Evolutionary conservation across 108 stramenopile species (phyloP).

Genomic region (Nitzschia inconspicua): DNA sequence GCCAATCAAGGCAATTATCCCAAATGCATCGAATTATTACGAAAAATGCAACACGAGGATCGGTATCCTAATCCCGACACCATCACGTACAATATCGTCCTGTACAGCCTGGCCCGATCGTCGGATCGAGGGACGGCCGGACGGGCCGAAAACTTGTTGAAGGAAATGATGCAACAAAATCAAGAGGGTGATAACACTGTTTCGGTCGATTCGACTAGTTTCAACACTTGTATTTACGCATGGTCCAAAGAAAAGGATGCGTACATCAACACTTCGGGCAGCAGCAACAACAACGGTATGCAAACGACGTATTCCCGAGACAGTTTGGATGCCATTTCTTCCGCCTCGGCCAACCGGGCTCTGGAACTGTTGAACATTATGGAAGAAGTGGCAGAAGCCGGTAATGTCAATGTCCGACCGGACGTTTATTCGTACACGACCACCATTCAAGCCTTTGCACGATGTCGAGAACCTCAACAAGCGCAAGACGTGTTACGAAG

Average conservation of each 20-base stretch:
- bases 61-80: conserved; percentile 36
- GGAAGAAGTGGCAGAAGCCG: conserved; percentile 38
- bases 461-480: conserved; percentile 2
- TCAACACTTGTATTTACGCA: conserved; percentile 68
- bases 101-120: conserved; percentile 39
- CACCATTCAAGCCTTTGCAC: conserved; percentile 33
- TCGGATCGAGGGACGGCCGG: conserved; percentile 15
- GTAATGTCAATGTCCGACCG: conserved; percentile 51
- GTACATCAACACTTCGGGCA: not conserved
- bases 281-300: not conserved
- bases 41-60: conserved; percentile 24
- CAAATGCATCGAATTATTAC: conserved; percentile 24
- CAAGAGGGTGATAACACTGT: not conserved
- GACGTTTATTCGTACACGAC: conserved; percentile 55
- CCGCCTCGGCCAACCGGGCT: conserved; percentile 20
- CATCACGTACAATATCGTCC: conserved; percentile 67
- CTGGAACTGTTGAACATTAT: conserved; percentile 42
- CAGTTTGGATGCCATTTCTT: not conserved
- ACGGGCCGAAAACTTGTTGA: conserved; percentile 31
- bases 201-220: conserved; percentile 47
- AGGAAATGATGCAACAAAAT: conserved; percentile 29
- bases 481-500: conserved; percentile 18
- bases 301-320: not conserved
- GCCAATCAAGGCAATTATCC: conserved; percentile 26
- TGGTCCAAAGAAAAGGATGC: conserved; percentile 21